A percentile compares a stretch with the other conserved stretches of the same genome.
Conservation (phyloP, 805 yeast species). For the Pichia membranifaciens region DNA sequence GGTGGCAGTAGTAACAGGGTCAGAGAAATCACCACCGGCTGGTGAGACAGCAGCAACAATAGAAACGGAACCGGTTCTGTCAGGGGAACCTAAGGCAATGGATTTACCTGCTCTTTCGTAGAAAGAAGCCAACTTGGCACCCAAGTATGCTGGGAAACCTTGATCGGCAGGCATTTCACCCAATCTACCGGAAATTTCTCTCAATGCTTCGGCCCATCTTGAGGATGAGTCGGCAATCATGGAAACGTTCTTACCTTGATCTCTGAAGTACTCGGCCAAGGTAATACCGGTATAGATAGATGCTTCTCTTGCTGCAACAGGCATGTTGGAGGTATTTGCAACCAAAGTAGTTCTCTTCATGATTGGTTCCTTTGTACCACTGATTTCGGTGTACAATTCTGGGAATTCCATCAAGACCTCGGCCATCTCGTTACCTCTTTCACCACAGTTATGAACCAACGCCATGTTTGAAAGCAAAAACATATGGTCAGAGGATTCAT, state of each 20-base stretch:
- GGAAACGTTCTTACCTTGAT: slow-evolving; percentile 97
- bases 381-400: slow-evolving; percentile 83
- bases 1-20: slow-evolving; percentile 97
- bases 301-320: slow-evolving; percentile 99
- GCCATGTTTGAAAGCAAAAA: slow-evolving; percentile 36
- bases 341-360: slow-evolving; percentile 99
- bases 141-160: slow-evolving; percentile 99
- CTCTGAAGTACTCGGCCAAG: slow-evolving; percentile 98
- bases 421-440: slow-evolving; percentile 98
- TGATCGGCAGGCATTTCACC: slow-evolving; percentile 99
- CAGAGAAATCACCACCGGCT: slow-evolving; percentile 99
- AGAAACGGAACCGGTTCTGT: slow-evolving; percentile 96
- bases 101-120: slow-evolving; percentile 99
- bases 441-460: slow-evolving; percentile 47
- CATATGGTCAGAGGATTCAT: slow-evolving; percentile 37
- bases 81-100: slow-evolving; percentile 90
- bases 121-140: slow-evolving; percentile 97
- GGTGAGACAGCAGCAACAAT: slow-evolving; percentile 99
- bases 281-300: slow-evolving; percentile 99
- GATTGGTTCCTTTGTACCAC: slow-evolving; percentile 94
- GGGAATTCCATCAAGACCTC: slow-evolving; percentile 99
- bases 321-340: slow-evolving; percentile 99
- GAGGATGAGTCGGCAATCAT: slow-evolving; percentile 99
- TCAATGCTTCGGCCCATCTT: slow-evolving; percentile 99
- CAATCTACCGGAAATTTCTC: slow-evolving; percentile 99